Evolutionary conservation across 169 alveolate genomes (phyloP), one percentile per base, ranked within the genome.

Genomic region (Eimeria nieschulzi): DNA sequence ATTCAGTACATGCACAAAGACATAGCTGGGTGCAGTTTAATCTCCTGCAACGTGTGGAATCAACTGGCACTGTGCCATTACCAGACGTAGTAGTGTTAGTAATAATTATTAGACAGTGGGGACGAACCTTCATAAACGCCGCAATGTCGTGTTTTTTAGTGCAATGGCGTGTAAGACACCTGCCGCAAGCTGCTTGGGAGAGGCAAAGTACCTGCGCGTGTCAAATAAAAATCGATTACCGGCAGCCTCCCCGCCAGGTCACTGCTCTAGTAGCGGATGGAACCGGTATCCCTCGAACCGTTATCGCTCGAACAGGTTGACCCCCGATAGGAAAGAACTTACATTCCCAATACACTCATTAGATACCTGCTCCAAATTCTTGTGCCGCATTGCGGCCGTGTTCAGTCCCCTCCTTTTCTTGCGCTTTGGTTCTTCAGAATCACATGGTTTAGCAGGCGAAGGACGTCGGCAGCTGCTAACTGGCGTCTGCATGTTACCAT

Each of bases 301-400:
- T n/a, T n/a, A n/a, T 33, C 46, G 46, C 46, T 33, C 46, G 46
- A 33, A 33, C 46, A 33, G 3, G 46, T 33, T 33, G 46, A 33
- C 46, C 3, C 46, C 46, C 46, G 46, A 33, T 33, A 33, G 46
- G 46, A 33, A 33, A 33, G 5, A 12, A 26, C 87, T 9, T 26
- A 80, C 87, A 25, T 64, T 80, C 19, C 39, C 59, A 10, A 59
- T 73, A 59, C 59, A 80, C 51, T 80, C 87, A 25, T 12, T 56
- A 26, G 75, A 25, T 7, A 59, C 56, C 13, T 80, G 72, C 17
- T 80, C 87, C 26, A 80, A 26, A 64, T 80, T 80, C 33, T 80
- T 80, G n/a, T 80, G 87, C 23, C 87, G 56, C 87, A 80, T 59
- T 25, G 87, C 87, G 12, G 87, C 87, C 7, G 87, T 13, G 61